These are phyloP conservation scores for Cladophialophora psammophila DNA, from an alignment of 2,329 filamentous ascomycete species.

Conservation along the genomic window DNA sequence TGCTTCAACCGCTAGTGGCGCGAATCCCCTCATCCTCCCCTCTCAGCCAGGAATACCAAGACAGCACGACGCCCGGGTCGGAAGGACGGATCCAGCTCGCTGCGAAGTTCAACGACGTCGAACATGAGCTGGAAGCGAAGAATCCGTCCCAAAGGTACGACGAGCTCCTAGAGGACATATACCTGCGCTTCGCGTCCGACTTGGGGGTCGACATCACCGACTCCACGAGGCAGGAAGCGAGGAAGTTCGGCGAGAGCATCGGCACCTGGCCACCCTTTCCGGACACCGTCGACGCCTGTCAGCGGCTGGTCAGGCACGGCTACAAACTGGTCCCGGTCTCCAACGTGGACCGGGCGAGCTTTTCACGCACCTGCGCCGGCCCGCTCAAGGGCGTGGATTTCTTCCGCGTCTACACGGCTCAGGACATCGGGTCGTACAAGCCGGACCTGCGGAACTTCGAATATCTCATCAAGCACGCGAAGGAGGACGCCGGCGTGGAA, in stretches of 20 bases:
- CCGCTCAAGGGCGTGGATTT: conserved; percentile 64
- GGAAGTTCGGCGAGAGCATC: conserved; percentile 58
- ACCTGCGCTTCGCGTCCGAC: conserved; percentile 20
- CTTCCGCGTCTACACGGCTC: conserved; percentile 72
- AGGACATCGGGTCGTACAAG: conserved; percentile 77
- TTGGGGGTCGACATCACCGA: conserved; percentile 19
- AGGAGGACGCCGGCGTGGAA: conserved; percentile 62
- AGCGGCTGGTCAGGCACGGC: conserved; percentile 52
- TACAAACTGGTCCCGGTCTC: conserved; percentile 65
- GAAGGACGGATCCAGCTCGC: conserved; percentile 21
- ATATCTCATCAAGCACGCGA: conserved; percentile 65
- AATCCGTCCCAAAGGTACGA: conserved; percentile 67
- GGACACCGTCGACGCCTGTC: conserved; percentile 63
- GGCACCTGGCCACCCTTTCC: conserved; percentile 64
- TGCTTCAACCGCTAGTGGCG: conserved; percentile 51
- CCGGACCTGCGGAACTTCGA: conserved; percentile 70
- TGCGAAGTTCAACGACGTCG: conserved; percentile 49
- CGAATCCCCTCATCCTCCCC: conserved; percentile 25
- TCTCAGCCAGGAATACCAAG: conserved; percentile 8
- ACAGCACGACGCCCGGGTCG: conserved; percentile 18
- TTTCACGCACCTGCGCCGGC: conserved; percentile 55
- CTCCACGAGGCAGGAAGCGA: conserved; percentile 46
- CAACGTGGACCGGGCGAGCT: conserved; percentile 64
- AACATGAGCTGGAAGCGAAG: conserved; percentile 57
- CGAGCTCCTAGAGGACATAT: conserved; percentile 56